phyloP scores from a whole-genome alignment of 257 asterid species.

The Solanum bulbocastanum region DNA sequence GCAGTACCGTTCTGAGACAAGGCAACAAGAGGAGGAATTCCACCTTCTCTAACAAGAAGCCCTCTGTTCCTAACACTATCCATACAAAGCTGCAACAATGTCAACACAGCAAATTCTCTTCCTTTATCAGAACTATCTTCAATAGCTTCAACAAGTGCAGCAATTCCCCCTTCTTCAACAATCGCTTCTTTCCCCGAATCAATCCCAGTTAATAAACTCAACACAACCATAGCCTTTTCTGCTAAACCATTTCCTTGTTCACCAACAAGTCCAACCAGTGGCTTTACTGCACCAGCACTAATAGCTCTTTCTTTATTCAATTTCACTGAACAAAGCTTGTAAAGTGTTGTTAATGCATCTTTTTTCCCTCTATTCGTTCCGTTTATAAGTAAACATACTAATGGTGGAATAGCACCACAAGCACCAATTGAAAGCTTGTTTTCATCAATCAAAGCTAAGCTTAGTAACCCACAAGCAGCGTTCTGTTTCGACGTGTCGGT shows the following conservation, averaged over 20 bases:
- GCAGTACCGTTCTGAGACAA: constrained; percentile 78
- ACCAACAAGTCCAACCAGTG: constrained; percentile 56
- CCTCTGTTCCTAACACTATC: constrained; percentile 74
- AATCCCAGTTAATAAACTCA: constrained; percentile 63
- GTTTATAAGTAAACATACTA: constrained; percentile 58
- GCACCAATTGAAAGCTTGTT: constrained; percentile 82
- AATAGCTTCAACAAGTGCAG: constrained; percentile 73
- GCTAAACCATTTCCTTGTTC: constrained; percentile 72
- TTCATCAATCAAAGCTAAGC: constrained; percentile 75
- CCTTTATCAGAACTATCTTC: constrained; percentile 85
- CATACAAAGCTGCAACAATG: constrained; percentile 70
- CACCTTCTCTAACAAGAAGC: constrained; percentile 91
- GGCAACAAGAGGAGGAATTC: constrained; percentile 92
- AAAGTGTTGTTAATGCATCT: constrained; percentile 84
- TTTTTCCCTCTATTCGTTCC: constrained; percentile 79
- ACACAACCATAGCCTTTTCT: constrained; percentile 94
- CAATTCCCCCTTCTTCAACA: constrained; percentile 80
- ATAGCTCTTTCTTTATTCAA: constrained; percentile 89
- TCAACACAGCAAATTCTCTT: constrained; percentile 77
- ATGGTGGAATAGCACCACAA: constrained; percentile 85
- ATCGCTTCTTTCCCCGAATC: constrained; percentile 67
- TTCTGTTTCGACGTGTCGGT: constrained; percentile 84
- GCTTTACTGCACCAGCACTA: constrained; percentile 71
- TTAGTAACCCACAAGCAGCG: constrained; percentile 84
- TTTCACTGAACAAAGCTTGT: constrained; percentile 58